Conservation (phyloP, 2,329 filamentous ascomycete genomes). For the Xenoacremonium recifei region DNA sequence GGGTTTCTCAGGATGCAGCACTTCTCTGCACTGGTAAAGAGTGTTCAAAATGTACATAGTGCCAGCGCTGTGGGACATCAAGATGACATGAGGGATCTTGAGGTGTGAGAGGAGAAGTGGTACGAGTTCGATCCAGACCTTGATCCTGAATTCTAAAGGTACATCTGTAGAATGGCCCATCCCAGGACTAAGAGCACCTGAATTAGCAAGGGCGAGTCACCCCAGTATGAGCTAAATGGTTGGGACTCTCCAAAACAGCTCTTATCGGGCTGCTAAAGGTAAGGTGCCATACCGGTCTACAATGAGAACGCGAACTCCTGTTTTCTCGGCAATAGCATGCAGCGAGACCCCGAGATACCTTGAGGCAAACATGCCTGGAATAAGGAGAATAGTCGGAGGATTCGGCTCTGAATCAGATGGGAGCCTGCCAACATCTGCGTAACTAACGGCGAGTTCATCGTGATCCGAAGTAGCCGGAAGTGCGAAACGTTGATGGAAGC, state of each 20-base stretch:
- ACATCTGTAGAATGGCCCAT: slow-evolving; percentile 22
- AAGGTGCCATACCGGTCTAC: slow-evolving; percentile 25
- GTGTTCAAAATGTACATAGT: slow-evolving; percentile 31
- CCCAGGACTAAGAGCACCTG: slow-evolving; percentile 19
- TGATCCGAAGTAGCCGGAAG: slow-evolving; percentile 19
- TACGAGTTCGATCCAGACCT: slow-evolving; percentile 28
- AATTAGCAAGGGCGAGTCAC: neutral
- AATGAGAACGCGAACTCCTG: slow-evolving; percentile 31
- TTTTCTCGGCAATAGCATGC: slow-evolving; percentile 28
- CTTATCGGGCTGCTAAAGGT: too few relatives aligned
- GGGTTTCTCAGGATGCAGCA: slow-evolving; percentile 22
- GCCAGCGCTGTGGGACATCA: slow-evolving; percentile 31
- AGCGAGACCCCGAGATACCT: slow-evolving; percentile 29
- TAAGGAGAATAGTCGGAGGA: slow-evolving; percentile 26
- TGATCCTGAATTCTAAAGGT: slow-evolving; percentile 14
- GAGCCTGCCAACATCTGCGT: slow-evolving; percentile 25
- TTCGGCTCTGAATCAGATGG: slow-evolving; percentile 3
- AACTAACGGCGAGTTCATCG: slow-evolving; percentile 22
- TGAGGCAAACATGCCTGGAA: slow-evolving; percentile 28
- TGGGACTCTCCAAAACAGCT: too few relatives aligned
- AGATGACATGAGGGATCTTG: slow-evolving; percentile 27
- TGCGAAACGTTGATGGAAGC: slow-evolving; percentile 26
- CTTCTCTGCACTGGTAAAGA: slow-evolving; percentile 22
- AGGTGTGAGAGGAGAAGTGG: slow-evolving; percentile 33
- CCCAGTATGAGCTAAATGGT: too few relatives aligned